Conservation (phyloP, 2,329 filamentous ascomycete genomes). For the Diaporthe sp. region DNA sequence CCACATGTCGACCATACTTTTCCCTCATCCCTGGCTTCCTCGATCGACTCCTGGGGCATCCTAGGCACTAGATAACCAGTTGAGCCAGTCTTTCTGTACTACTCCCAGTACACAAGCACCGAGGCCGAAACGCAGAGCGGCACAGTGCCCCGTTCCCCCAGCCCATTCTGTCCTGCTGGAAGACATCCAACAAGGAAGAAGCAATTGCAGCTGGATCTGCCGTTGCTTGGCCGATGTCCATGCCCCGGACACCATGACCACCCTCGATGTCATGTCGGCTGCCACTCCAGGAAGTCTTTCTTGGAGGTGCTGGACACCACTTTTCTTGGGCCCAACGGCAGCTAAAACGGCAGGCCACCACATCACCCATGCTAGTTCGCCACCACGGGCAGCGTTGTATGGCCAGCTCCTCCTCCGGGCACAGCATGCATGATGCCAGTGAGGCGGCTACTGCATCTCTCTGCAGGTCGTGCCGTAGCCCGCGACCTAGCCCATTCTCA, state of each 20-base stretch:
- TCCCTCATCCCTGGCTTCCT: background rate
- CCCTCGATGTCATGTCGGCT: conserved; percentile 23
- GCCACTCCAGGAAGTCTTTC: background rate
- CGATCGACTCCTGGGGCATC: background rate
- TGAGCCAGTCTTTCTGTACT: background rate
- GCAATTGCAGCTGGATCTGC: conserved; percentile 5
- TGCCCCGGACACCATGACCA: background rate
- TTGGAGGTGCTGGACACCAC: conserved; percentile 31
- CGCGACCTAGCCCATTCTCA: conserved; percentile 17
- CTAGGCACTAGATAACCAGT: background rate
- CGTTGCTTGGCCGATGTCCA: conserved; percentile 12
- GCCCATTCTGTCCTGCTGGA: background rate
- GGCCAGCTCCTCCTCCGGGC: conserved; percentile 14
- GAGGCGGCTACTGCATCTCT: conserved; percentile 31
- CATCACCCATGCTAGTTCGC: conserved; percentile 33
- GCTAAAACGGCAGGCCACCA: conserved; percentile 9
- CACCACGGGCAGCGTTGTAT: conserved; percentile 4
- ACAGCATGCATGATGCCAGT: conserved; percentile 33
- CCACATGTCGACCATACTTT: conserved; percentile 24
- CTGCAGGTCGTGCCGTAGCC: conserved; percentile 38
- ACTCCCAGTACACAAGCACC: background rate
- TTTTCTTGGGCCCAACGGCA: conserved; percentile 9
- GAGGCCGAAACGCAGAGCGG: background rate
- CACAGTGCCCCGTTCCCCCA: background rate
- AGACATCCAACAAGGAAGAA: background rate